A percentile compares a stretch with the other conserved stretches of the same genome.
Evolutionary conservation across 2,329 filamentous ascomycete genomes (phyloP).

Genomic region (Pseudofabraea citricarpa): DNA sequence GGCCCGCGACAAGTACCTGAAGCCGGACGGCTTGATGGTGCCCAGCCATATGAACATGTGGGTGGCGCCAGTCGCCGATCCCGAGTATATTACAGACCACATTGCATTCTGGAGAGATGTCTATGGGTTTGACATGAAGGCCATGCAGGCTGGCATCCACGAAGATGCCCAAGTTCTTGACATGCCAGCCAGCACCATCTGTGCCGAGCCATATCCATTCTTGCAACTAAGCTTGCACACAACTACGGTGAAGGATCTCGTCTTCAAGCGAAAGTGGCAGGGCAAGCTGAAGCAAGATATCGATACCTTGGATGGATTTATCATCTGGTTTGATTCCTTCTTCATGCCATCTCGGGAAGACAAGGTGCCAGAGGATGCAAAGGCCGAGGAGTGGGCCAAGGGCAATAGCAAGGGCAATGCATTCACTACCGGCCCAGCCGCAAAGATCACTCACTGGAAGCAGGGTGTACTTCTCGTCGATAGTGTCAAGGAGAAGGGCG

Average conservation of each 20-base stretch:
- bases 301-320: slow-evolving; percentile 75
- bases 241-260: slow-evolving; percentile 65
- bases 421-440: slow-evolving; percentile 81
- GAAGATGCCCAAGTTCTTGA: slow-evolving; percentile 77
- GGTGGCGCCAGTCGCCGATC: slow-evolving; percentile 74
- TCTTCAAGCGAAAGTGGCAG: slow-evolving; percentile 67
- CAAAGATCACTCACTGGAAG: slow-evolving; percentile 83
- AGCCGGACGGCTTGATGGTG: slow-evolving; percentile 74
- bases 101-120: slow-evolving; percentile 86
- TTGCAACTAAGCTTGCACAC: slow-evolving; percentile 73
- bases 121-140: slow-evolving; percentile 91
- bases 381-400: slow-evolving; percentile 58
- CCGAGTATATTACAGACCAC: slow-evolving; percentile 72
- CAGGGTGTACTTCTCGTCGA: slow-evolving; percentile 74
- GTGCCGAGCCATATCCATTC: slow-evolving; percentile 60
- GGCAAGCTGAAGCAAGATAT: slow-evolving; percentile 56
- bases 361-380: slow-evolving; percentile 43
- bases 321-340: slow-evolving; percentile 93
- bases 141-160: slow-evolving; percentile 79
- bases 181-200: slow-evolving; percentile 57
- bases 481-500: slow-evolving; percentile 37
- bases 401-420: slow-evolving; percentile 59
- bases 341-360: slow-evolving; percentile 62
- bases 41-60: slow-evolving; percentile 82
- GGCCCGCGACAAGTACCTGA: slow-evolving; percentile 82